Base-by-base conservation (phyloP, 1,139 yeast species). In the Candida sp. region DNA sequence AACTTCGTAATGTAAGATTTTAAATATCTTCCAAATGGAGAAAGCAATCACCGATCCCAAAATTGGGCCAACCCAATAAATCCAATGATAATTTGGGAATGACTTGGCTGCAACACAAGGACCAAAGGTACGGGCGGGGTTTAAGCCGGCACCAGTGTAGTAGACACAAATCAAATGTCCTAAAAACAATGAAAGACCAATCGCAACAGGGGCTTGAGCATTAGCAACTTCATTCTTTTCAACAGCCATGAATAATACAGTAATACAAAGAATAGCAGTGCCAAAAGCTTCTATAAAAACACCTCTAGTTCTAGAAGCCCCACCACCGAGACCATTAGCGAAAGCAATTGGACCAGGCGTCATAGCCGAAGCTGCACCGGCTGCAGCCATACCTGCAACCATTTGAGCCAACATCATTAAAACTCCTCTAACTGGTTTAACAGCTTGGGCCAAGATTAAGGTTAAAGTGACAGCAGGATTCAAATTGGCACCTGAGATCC, bases 121-220 rank as follows among this genome's bases (percentile, higher is more conserved):
- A 59, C 97, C 97, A 49, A 89, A 79, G 29, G 89, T 73, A 73
- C 97, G 82, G 40, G 96, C 96, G 44, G 96, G 96, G 76, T 88
- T 88, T 60, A 87, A 74, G 61, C 96, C 96, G 36, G 96, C 96
- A 63, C 96, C 96, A 44, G 96, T 86, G 72, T 81, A 86, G 78
- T 77, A 87, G 48, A 89, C 87, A 62, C 87, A 79, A 53, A 87
- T 75, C 75, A 88, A 79, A 63, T 89, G 96, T 37, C 87, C 95
- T 57, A 88, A 70, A 71, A 89, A 84, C 54, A 89, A 75, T 21
- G 96, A 78, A 49, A 88, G 65, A 63, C 97, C 96, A 68, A 88
- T 88, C 57, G 77, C 88, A 49, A 87, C 75, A 46, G 96, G 95
- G 42, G 96, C 96, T 71, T 85, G 75, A 64, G 74, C 81, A 39